Percentiles rank a stretch among this genome's conserved stretches.
Conservation (phyloP, 768 basidiomycete species). For the Kwoniella dendrophila region DNA sequence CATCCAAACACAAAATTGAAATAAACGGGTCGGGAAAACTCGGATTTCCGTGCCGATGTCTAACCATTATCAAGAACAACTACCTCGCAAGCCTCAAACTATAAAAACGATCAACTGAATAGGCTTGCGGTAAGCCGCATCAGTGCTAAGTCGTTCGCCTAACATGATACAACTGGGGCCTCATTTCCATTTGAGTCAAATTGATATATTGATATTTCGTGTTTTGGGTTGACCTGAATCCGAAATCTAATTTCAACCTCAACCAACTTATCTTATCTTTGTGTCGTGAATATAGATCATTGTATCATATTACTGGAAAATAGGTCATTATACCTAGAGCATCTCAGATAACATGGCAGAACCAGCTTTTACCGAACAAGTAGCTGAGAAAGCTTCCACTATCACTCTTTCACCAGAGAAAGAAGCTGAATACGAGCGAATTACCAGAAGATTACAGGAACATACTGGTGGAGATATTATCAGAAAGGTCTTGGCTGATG, state of each 20-base stretch:
- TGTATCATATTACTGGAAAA: no score
- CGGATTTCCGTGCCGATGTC: constrained; percentile 13
- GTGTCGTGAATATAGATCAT: no score
- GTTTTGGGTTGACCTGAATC: constrained; percentile 9
- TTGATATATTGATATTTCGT: neutral
- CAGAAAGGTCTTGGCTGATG: constrained; percentile 76
- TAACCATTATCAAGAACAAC: neutral
- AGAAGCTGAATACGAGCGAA: constrained; percentile 67
- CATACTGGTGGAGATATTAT: constrained; percentile 82
- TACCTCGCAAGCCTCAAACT: no score
- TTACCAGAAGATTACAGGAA: constrained; percentile 83
- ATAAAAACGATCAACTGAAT: no score
- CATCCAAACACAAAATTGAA: neutral
- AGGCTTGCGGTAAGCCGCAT: neutral
- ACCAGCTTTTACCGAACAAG: constrained; percentile 25
- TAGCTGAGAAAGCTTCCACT: constrained; percentile 12
- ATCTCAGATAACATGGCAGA: constrained; percentile 22
- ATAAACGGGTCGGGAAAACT: constrained; percentile 8
- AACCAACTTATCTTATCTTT: no score
- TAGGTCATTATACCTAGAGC: neutral
- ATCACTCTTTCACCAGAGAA: constrained; percentile 43
- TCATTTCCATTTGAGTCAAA: constrained; percentile 3
- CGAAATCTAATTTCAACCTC: no score
- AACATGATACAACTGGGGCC: constrained; percentile 10
- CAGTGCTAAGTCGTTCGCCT: neutral